A percentile compares a stretch with the other conserved stretches of the same genome.
phyloP scores from a whole-genome alignment of 73 alveolate species.

The Breviolum minutum region DNA sequence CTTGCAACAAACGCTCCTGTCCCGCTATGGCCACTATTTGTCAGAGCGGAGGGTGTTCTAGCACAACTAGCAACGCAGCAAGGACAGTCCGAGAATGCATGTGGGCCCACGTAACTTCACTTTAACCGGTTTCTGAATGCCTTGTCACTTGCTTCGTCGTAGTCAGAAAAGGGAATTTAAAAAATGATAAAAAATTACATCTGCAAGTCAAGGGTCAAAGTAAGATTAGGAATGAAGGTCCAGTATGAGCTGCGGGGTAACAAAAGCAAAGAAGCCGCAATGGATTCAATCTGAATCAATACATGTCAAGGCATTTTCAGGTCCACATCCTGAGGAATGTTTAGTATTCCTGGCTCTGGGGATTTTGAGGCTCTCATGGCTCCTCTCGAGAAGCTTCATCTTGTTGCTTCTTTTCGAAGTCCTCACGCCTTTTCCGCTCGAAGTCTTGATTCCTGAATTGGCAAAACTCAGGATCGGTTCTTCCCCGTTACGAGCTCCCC shows the following conservation, averaged over 20 bases:
- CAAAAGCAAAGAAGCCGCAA: no score
- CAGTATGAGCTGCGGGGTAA: neutral
- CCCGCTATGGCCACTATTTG: neutral
- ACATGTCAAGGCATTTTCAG: neutral
- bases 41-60: no score
- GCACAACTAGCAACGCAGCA: neutral
- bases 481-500: neutral
- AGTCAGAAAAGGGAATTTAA: neutral
- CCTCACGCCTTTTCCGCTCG: slow-evolving; percentile 72
- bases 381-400: slow-evolving; percentile 55
- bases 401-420: slow-evolving; percentile 64
- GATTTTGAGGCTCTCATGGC: neutral
- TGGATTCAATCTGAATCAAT: neutral
- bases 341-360: neutral
- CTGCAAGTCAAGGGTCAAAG: no score
- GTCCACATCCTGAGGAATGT: neutral
- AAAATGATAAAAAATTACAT: no score
- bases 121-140: neutral
- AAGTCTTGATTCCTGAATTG: slow-evolving; percentile 41
- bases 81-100: neutral
- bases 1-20: slow-evolving; percentile 89
- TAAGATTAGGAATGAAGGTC: neutral
- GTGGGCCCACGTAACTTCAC: no score
- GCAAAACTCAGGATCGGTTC: neutral
- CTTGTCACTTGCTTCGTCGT: neutral